Evolutionary conservation across 2,329 filamentous ascomycete genomes (phyloP).

Genomic region (Ophiostoma quercus): DNA sequence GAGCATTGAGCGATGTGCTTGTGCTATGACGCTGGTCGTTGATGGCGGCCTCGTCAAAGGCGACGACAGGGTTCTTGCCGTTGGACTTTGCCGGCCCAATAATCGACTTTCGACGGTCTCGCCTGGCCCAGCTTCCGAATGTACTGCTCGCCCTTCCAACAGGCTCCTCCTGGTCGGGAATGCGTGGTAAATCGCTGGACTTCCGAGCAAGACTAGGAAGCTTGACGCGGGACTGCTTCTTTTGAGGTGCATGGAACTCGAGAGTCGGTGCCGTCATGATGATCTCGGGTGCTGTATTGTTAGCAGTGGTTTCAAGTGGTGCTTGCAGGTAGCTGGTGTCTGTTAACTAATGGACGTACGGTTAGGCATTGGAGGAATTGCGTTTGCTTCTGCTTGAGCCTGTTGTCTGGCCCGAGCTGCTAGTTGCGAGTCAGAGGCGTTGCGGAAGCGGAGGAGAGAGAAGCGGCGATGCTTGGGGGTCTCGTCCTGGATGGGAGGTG

Average conservation of each 20-base stretch:
- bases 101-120: slow-evolving; percentile 41
- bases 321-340: slow-evolving; percentile 11
- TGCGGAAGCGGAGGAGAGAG: slow-evolving; percentile 74
- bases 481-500: slow-evolving; percentile 52
- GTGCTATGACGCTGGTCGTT: slow-evolving; percentile 29
- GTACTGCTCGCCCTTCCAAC: slow-evolving; percentile 22
- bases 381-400: slow-evolving; percentile 45
- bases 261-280: slow-evolving; percentile 88
- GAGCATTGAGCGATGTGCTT: slow-evolving; percentile 24
- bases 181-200: slow-evolving; percentile 46
- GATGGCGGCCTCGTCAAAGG: slow-evolving; percentile 56
- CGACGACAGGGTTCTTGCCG: slow-evolving; percentile 40
- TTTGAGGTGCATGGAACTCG: slow-evolving; percentile 50
- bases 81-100: slow-evolving; percentile 36
- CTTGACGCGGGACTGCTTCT: slow-evolving; percentile 52
- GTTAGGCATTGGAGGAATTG: slow-evolving; percentile 53
- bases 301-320: not conserved
- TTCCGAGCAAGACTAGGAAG: slow-evolving; percentile 50
- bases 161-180: slow-evolving; percentile 32
- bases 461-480: slow-evolving; percentile 56
- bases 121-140: slow-evolving; percentile 33
- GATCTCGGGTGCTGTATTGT: slow-evolving; percentile 59
- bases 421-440: slow-evolving; percentile 88
- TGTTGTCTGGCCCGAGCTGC: slow-evolving; percentile 70
- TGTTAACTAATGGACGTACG: slow-evolving; percentile 40